Conservation (phyloP, 2,329 filamentous ascomycete species). For the Clarireedia homoeocarpa region DNA sequence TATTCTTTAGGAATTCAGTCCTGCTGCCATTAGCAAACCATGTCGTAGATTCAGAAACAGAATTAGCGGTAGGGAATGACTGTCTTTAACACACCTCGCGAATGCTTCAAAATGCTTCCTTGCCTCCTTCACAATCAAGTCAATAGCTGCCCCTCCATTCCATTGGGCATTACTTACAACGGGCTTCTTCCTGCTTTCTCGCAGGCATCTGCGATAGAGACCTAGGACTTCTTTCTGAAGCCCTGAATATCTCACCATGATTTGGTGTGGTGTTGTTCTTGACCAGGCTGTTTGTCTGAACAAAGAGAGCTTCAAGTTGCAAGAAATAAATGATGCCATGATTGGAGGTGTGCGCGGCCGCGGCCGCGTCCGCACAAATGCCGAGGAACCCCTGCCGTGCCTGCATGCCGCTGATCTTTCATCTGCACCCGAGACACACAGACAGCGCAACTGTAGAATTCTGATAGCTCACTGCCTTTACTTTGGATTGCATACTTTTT, state of each 20-base stretch:
- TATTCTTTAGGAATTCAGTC: conserved; percentile 65
- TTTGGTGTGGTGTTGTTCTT: not conserved
- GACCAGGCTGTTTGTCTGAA: not conserved
- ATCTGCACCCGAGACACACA: too few species aligned
- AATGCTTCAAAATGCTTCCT: conserved; percentile 56
- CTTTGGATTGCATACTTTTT: too few species aligned
- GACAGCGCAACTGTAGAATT: too few species aligned
- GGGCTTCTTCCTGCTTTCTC: conserved; percentile 76
- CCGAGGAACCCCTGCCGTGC: too few species aligned
- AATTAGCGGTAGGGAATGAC: not conserved
- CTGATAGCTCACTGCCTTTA: too few species aligned
- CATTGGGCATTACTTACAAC: conserved; percentile 39
- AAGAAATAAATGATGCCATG: not conserved
- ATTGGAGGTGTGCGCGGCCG: not conserved
- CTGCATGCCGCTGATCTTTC: too few species aligned
- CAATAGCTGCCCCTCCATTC: conserved; percentile 10
- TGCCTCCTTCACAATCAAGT: conserved; percentile 36
- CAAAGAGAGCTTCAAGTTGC: not conserved
- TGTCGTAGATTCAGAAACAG: not conserved
- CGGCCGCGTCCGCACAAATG: too few species aligned
- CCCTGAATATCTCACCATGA: conserved; percentile 57
- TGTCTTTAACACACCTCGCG: conserved; percentile 43
- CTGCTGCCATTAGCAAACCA: conserved; percentile 35
- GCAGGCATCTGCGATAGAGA: conserved; percentile 79
- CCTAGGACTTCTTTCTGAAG: conserved; percentile 83